Conservation (phyloP, 495 filamentous ascomycete genomes). For the Lasiosphaeria ovina region DNA sequence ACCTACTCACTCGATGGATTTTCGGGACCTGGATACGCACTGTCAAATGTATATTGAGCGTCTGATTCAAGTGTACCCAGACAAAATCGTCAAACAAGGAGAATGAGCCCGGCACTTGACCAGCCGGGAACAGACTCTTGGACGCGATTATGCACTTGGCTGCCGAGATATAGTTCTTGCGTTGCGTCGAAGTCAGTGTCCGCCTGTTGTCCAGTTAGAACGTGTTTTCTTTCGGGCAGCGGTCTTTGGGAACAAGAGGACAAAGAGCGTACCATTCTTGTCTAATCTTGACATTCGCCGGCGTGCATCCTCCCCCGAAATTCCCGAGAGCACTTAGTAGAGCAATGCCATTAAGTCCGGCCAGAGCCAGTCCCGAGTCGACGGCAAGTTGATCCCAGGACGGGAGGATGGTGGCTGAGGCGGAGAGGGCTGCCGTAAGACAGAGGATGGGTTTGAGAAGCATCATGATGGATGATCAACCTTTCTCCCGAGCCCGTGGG, state of each 20-base stretch:
- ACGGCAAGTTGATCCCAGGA: slow-evolving; percentile 21
- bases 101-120: slow-evolving; percentile 28
- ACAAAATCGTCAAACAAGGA: slow-evolving; percentile 62
- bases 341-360: slow-evolving; percentile 20
- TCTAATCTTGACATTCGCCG: slow-evolving; percentile 22
- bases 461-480: slow-evolving; percentile 5
- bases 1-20: neutral
- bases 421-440: slow-evolving; percentile 12
- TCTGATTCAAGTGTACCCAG: slow-evolving; percentile 62
- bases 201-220: slow-evolving; percentile 30
- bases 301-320: slow-evolving; percentile 19
- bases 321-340: slow-evolving; percentile 19
- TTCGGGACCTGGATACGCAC: slow-evolving; percentile 8
- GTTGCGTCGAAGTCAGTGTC: slow-evolving; percentile 44
- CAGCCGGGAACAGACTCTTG: slow-evolving; percentile 40
- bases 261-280: slow-evolving; percentile 21
- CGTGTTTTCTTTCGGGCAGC: neutral
- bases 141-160: slow-evolving; percentile 59
- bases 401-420: slow-evolving; percentile 14
- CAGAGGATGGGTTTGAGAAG: slow-evolving; percentile 1
- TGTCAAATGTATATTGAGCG: slow-evolving; percentile 58
- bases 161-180: slow-evolving; percentile 59
- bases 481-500: neutral
- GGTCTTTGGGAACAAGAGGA: too few species aligned
- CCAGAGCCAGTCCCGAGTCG: slow-evolving; percentile 23